phyloP scores from a whole-genome alignment of 192 early-diverging fungal species.

The Coemansia pectinata region DNA sequence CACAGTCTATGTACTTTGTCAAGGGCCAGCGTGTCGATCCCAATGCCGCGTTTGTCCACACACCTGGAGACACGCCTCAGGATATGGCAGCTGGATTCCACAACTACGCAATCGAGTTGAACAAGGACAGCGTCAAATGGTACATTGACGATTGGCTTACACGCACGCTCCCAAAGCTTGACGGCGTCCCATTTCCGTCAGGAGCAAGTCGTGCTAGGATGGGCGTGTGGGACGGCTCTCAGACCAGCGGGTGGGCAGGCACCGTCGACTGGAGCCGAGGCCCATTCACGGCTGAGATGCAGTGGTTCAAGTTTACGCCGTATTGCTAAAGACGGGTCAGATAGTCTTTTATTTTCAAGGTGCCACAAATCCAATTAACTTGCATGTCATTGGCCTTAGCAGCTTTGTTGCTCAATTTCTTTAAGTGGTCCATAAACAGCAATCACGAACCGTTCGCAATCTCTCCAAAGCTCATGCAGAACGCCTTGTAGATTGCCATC shows the following conservation, averaged over 20 bases:
- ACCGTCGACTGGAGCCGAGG: constrained; percentile 39
- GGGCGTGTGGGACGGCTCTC: constrained; percentile 55
- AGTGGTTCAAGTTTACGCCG: constrained; percentile 36
- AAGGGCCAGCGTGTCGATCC: constrained; percentile 51
- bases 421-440: neutral
- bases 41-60: constrained; percentile 25
- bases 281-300: constrained; percentile 39
- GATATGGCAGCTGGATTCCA: constrained; percentile 54
- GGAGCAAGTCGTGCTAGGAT: constrained; percentile 30
- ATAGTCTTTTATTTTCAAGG: neutral
- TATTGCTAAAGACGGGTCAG: constrained; percentile 17
- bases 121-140: constrained; percentile 60
- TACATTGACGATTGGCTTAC: constrained; percentile 54
- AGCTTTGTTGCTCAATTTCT: neutral
- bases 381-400: neutral
- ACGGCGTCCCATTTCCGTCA: constrained; percentile 39
- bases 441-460: neutral
- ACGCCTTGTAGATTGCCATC: neutral
- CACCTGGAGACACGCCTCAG: constrained; percentile 29
- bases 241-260: constrained; percentile 52
- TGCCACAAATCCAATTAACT: neutral
- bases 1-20: constrained; percentile 59
- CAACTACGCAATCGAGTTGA: constrained; percentile 63
- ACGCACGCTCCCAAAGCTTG: constrained; percentile 39
- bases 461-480: neutral